A percentile compares a stretch with the other conserved stretches of the same genome.
Conservation (phyloP, 495 filamentous ascomycete species). For the Xylaria nigripes region DNA sequence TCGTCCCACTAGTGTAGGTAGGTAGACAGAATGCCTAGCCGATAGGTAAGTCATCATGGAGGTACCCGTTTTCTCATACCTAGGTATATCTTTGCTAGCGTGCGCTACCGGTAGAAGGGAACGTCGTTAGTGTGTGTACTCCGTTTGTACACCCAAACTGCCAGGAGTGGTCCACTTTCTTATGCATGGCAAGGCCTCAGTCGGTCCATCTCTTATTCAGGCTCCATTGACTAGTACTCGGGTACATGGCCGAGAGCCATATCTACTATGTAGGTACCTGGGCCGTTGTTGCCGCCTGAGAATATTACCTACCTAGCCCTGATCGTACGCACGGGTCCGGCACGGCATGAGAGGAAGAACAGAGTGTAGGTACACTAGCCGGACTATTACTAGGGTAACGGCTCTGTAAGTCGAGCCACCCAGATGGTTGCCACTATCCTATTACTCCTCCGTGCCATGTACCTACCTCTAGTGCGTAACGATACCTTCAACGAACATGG, state of each 20-base stretch:
- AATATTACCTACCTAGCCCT: not conserved
- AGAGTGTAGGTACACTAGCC: not conserved
- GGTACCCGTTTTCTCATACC: no score
- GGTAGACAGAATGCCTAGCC: no score
- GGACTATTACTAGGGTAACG: conserved; percentile 9
- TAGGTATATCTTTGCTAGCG: no score
- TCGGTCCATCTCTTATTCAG: conserved; percentile 11
- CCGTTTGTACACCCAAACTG: not conserved
- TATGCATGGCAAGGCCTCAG: conserved; percentile 8
- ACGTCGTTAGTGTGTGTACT: no score
- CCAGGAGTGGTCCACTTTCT: conserved; percentile 8
- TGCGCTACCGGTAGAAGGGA: no score
- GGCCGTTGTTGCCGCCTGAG: conserved; percentile 12
- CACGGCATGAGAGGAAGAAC: not conserved
- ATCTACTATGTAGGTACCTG: not conserved
- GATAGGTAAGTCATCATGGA: no score
- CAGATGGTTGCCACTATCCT: not conserved
- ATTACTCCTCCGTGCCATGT: not conserved
- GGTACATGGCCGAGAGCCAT: conserved; percentile 3
- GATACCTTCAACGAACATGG: conserved; percentile 8
- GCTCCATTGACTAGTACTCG: conserved; percentile 10
- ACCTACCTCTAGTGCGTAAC: conserved; percentile 7
- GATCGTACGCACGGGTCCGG: conserved; percentile 6
- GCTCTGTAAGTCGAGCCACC: conserved; percentile 6
- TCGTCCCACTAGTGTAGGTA: no score